phyloP scores from a whole-genome alignment of 345 rosid genomes.

The Gossypium mustelinum region DNA sequence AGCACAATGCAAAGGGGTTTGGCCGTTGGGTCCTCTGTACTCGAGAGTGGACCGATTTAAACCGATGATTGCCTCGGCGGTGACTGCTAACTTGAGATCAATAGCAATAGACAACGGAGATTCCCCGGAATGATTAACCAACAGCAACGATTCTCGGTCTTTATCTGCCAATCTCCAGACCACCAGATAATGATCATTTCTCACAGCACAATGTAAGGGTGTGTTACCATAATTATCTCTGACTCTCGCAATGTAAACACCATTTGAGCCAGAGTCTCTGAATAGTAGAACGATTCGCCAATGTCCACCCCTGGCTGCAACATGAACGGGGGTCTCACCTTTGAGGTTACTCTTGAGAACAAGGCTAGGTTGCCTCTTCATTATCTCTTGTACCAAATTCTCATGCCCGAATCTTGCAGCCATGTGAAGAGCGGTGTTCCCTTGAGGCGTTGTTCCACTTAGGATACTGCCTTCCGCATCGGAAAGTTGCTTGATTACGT shows the following conservation, averaged over 20 bases:
- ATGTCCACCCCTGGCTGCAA: constrained; percentile 13
- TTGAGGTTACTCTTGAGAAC: constrained; percentile 7
- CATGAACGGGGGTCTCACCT: constrained; percentile 16
- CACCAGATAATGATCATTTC: constrained; percentile 2
- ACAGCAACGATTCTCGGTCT: not conserved
- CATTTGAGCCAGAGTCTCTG: not conserved
- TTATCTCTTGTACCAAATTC: not conserved
- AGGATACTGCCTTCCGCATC: not conserved
- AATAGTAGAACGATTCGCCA: not conserved
- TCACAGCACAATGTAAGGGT: constrained; percentile 9
- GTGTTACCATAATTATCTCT: constrained; percentile 13
- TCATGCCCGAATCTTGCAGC: constrained; percentile 13
- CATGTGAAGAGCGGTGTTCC: constrained; percentile 12
- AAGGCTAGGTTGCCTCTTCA: not conserved
- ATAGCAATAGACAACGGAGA: constrained; percentile 13
- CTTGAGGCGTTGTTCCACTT: not conserved
- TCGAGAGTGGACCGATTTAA: not conserved
- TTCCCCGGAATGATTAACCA: constrained; percentile 11
- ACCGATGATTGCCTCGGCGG: not conserved
- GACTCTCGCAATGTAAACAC: not conserved
- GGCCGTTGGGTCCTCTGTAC: constrained; percentile 8
- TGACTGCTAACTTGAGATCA: not conserved
- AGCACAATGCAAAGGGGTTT: constrained; percentile 12
- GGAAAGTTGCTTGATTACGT: not conserved
- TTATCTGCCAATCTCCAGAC: not conserved